phyloP scores from a whole-genome alignment of 2,329 filamentous ascomycete species.

The Exophiala lecanii-corni region DNA sequence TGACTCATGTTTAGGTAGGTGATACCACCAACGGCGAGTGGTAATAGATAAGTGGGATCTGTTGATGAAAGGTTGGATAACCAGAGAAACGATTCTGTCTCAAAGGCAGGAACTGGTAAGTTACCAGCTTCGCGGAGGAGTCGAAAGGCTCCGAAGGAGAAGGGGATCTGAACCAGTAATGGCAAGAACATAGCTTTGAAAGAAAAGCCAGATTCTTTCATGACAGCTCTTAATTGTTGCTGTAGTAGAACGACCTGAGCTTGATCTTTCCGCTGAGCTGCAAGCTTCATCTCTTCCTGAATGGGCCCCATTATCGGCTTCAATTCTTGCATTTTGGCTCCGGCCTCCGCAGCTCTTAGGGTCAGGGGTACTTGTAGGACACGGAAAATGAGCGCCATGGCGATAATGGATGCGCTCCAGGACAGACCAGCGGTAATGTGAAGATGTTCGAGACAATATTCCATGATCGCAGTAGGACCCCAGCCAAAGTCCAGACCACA shows the following conservation, averaged over 20 bases:
- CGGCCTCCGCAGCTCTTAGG: conserved; percentile 54
- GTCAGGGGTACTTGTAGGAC: conserved; percentile 63
- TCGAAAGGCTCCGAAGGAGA: conserved; percentile 78
- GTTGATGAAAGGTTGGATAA: conserved; percentile 67
- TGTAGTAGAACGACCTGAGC: conserved; percentile 44
- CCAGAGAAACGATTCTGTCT: conserved; percentile 70
- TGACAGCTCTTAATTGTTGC: conserved; percentile 48
- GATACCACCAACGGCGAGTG: conserved; percentile 53
- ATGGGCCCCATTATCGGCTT: conserved; percentile 54
- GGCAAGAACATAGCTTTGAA: conserved; percentile 50
- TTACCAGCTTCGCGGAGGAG: conserved; percentile 67
- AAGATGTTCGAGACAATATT: conserved; percentile 75
- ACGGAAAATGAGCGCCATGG: conserved; percentile 63
- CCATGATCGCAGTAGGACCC: conserved; percentile 68
- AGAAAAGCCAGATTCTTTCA: conserved; percentile 53
- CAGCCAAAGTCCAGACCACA: conserved; percentile 78
- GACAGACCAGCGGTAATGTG: conserved; percentile 71
- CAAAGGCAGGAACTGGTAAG: conserved; percentile 75
- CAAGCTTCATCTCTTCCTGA: conserved; percentile 50
- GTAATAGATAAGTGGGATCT: conserved; percentile 76
- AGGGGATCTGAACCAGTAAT: conserved; percentile 58
- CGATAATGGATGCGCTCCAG: conserved; percentile 74
- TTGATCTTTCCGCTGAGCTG: conserved; percentile 43
- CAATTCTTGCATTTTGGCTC: conserved; percentile 59
- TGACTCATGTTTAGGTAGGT: conserved; percentile 59